phyloP scores from a whole-genome alignment of 2,329 filamentous ascomycete genomes.

The Aciculosporium take region DNA sequence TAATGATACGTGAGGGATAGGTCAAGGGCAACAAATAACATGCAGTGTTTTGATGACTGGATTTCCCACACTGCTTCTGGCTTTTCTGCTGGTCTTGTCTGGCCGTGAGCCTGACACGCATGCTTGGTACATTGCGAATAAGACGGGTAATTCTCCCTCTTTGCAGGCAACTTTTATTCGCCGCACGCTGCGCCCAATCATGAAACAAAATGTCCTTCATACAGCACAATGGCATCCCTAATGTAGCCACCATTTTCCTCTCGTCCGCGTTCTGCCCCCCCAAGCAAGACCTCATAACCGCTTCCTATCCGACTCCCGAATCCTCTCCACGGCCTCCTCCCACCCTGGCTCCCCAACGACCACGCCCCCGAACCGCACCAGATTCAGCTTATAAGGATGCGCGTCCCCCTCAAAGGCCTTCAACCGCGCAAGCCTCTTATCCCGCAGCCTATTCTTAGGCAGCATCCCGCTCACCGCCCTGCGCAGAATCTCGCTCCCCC shows the following conservation, averaged over 20 bases:
- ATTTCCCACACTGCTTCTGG: no score
- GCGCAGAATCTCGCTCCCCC: slow-evolving; percentile 78
- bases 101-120: no score
- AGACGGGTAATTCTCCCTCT: no score
- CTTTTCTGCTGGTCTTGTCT: no score
- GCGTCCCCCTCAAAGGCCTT: slow-evolving; percentile 92
- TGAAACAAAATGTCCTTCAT: no score
- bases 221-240: no score
- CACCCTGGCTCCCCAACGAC: slow-evolving; percentile 39
- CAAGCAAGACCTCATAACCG: slow-evolving; percentile 33
- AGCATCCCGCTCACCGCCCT: slow-evolving; percentile 94
- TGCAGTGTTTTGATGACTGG: no score
- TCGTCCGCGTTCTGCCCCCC: background rate
- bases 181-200: no score
- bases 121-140: no score
- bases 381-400: slow-evolving; percentile 84
- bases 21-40: no score
- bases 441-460: slow-evolving; percentile 86
- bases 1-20: no score
- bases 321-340: slow-evolving; percentile 34
- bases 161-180: no score
- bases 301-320: slow-evolving; percentile 33
- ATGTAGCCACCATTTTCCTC: background rate
- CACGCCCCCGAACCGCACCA: slow-evolving; percentile 57
- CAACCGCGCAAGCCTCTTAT: slow-evolving; percentile 72